These are phyloP conservation scores for Leptosphaerulina australis DNA, from an alignment of 2,329 filamentous ascomycete species.

Conservation along the genomic window DNA sequence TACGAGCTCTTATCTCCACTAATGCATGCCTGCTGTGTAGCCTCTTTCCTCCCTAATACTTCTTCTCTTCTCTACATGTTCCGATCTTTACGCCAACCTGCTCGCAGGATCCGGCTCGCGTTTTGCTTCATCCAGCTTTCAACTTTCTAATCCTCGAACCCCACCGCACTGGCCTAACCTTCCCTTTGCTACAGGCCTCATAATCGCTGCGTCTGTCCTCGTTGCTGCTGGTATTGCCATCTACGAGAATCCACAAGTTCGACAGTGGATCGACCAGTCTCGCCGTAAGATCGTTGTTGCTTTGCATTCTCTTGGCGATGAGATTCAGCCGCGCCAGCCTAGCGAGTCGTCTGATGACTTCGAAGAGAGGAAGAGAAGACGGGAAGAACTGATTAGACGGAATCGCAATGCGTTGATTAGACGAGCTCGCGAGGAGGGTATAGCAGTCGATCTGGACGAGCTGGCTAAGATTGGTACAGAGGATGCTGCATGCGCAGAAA, in stretches of 20 bases:
- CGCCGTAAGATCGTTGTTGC: slow-evolving; percentile 66
- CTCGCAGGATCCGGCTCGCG: slow-evolving; percentile 38
- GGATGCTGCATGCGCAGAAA: slow-evolving; percentile 31
- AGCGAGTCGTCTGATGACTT: slow-evolving; percentile 44
- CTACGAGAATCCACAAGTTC: slow-evolving; percentile 67
- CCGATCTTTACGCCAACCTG: slow-evolving; percentile 38
- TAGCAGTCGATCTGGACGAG: slow-evolving; percentile 51
- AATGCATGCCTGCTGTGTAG: slow-evolving; percentile 32
- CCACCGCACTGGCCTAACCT: slow-evolving; percentile 35
- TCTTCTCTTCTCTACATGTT: slow-evolving; percentile 2
- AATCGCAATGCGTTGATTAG: slow-evolving; percentile 47
- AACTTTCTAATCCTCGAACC: slow-evolving; percentile 11
- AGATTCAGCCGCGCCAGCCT: slow-evolving; percentile 56
- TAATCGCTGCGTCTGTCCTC: slow-evolving; percentile 66
- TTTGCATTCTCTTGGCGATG: slow-evolving; percentile 65
- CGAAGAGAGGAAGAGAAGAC: slow-evolving; percentile 35
- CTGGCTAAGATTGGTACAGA: slow-evolving; percentile 44
- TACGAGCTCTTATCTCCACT: slow-evolving; percentile 26
- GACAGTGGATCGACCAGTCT: slow-evolving; percentile 66
- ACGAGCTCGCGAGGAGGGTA: slow-evolving; percentile 47
- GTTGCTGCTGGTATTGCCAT: slow-evolving; percentile 67
- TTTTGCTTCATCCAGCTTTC: slow-evolving; percentile 21
- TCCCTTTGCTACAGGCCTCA: slow-evolving; percentile 58
- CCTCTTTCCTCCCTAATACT: slow-evolving; percentile 12
- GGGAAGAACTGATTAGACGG: slow-evolving; percentile 42